Base-by-base conservation (phyloP, 352 stramenopile genomes). In the Phytophthora macrochlamydospora region DNA sequence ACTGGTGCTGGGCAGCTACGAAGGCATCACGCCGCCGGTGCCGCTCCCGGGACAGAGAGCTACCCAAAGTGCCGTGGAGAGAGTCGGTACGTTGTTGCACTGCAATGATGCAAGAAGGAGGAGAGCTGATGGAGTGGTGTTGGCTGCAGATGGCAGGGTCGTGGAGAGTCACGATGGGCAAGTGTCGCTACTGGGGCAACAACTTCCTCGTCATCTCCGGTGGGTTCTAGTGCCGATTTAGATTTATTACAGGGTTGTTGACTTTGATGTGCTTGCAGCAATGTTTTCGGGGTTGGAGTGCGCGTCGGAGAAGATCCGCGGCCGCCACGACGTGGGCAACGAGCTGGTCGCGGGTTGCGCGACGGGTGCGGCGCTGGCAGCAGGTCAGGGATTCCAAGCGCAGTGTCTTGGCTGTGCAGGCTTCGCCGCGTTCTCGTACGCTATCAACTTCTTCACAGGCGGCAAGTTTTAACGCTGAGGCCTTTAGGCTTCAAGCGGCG, bases 211-310 rank as follows among this genome's bases (percentile, higher is more conserved):
- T 95, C 50, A 93, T 95, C 68, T 95, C 87, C 5, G 77, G 84
- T 93, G 57, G 29, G 62, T 53, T 37, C 8, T 49, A 4, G 13
- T 30, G 45, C 29, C 51, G 29, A n/a, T 42, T 2, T 28, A 43
- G 9, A 24, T 45, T 14, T 43, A 14, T 73, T 3, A 46, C 5
- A 40, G 9, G 35, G 35, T 40, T 6, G 45, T 35, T 51, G 18
- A 46, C 40, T 46, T 7, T 24, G 4, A 24, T 1, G 4, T 30
- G 30, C 11, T 2, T 59, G 4, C n/a, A 91, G 93, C 92, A 33
- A 96, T 99, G 67, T 99, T 98, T 67, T 96, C 93, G 28, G 95
- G 94, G 32, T 79, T 97, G 6, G 97, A 99, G 75, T 99, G 97
- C 59, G 76, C 90, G 13, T 82, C 97, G 2, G 96, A 98, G 76